phyloP scores from a whole-genome alignment of 2,329 filamentous ascomycete species.

The Epichloe sibirici region DNA sequence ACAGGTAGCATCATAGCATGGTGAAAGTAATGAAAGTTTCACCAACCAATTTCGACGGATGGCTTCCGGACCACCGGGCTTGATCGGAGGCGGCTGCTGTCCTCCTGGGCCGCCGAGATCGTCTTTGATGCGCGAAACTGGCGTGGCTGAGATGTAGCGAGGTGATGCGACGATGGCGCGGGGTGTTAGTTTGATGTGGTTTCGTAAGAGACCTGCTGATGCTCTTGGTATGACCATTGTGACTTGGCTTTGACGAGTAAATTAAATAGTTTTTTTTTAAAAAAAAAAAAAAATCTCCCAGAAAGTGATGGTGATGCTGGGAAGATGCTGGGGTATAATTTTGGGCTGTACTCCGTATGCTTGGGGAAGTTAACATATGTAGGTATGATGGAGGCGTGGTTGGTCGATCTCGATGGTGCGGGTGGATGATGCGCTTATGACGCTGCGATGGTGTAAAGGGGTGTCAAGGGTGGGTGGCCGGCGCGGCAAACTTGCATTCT shows the following conservation, averaged over 20 bases:
- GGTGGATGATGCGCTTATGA: slow-evolving; percentile 3
- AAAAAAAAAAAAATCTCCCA: too few species aligned
- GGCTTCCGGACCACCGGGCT: slow-evolving; percentile 17
- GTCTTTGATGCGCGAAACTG: slow-evolving; percentile 7
- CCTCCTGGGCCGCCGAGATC: slow-evolving; percentile 23
- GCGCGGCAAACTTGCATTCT: not conserved
- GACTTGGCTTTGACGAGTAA: not conserved
- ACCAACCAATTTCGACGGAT: slow-evolving; percentile 21
- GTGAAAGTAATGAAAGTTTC: not conserved
- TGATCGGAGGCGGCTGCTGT: slow-evolving; percentile 16
- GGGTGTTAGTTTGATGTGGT: slow-evolving; percentile 4
- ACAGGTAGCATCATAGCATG: too few species aligned
- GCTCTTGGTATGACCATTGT: not conserved
- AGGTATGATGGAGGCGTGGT: not conserved
- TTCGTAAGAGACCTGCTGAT: not conserved
- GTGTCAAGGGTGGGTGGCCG: not conserved
- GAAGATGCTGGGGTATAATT: not conserved
- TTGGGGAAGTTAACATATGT: not conserved
- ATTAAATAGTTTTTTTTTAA: too few species aligned
- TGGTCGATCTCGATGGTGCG: not conserved
- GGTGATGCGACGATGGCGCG: not conserved
- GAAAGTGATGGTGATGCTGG: too few species aligned
- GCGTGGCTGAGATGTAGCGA: slow-evolving; percentile 3
- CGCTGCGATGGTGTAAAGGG: not conserved
- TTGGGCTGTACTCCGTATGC: not conserved